Base-by-base conservation (phyloP, 2,329 filamentous ascomycete species). In the Ascocoryne sarcoides region DNA sequence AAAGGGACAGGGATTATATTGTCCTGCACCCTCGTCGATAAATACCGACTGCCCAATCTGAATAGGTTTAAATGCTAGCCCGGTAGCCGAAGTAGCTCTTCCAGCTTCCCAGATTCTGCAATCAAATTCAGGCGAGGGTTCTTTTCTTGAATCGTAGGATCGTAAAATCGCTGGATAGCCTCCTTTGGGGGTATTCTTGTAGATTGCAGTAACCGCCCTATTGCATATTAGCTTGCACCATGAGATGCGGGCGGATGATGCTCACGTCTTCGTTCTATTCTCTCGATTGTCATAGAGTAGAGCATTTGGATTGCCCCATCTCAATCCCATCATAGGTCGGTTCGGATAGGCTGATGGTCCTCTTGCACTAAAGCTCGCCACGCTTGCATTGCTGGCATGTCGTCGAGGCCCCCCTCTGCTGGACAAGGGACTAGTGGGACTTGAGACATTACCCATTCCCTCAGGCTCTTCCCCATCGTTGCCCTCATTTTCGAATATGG, bases 71-170 rank as follows among this genome's bases (percentile, higher is more conserved):
- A 98, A 98, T 1, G 92, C 92, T 32, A 95, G 70, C 0, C 85
- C 87, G 1, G 90, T 92, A 1, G 92, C 86, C 39, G 76, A 86
- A 1, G 92, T 98, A n/a, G 92, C 92, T 45, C 92, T 79, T 9
- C 92, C 92, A 4, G 92, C 92, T 65, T 98, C 82, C 92, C 92
- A 98, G 42, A 98, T 92, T 33, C 82, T 94, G 63, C 89, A 95
- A 57, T 95, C 84, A 46, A 87, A 90, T 61, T 95, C 89, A 2
- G 90, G 84, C 0, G 88, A 76, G 0, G 89, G 84, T 61, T 96
- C 92, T 61, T 84, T 87, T 54, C 90, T 76, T 12, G 92, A 96
- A 60, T 96, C 90, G 63, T 98, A 98, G 2, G 90, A 96, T 50
- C 92, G 82, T 40, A 98, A 68, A 44, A 96, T 63, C 7, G 81